phyloP scores from a whole-genome alignment of 2,329 filamentous ascomycete genomes.

The Teratosphaeria pseudoeucalypti region DNA sequence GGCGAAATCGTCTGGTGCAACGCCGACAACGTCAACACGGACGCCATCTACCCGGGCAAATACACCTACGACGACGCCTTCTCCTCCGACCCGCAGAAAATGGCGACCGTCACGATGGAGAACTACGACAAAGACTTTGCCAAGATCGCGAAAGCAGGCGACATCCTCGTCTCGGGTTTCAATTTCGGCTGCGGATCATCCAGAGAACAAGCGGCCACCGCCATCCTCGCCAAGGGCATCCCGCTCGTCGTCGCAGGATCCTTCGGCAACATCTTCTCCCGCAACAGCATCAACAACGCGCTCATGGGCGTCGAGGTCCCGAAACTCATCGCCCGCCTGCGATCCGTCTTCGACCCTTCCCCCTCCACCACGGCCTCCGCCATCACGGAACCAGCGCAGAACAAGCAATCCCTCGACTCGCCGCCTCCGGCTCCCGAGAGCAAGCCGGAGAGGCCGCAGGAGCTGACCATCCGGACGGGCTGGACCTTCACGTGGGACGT shows the following conservation, averaged over 20 bases:
- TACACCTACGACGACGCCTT: conserved; percentile 89
- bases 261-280: conserved; percentile 73
- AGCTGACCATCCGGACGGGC: conserved; percentile 61
- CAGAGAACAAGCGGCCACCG: conserved; percentile 79
- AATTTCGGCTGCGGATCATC: conserved; percentile 81
- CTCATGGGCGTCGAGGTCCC: conserved; percentile 63
- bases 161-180: conserved; percentile 76
- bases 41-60: conserved; percentile 84
- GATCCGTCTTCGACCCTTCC: conserved; percentile 44
- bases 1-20: conserved; percentile 88
- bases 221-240: conserved; percentile 70
- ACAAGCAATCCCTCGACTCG: conserved; percentile 42
- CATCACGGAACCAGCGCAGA: conserved; percentile 42
- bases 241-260: conserved; percentile 70
- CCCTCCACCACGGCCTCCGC: conserved; percentile 6
- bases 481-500: conserved; percentile 83
- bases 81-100: conserved; percentile 58
- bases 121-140: conserved; percentile 77
- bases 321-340: conserved; percentile 52
- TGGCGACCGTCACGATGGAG: conserved; percentile 86
- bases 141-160: conserved; percentile 52
- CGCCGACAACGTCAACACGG: conserved; percentile 79
- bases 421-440: conserved; percentile 30
- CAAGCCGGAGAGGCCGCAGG: conserved; percentile 37
- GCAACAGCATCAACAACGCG: conserved; percentile 73